Evolutionary conservation across 2,329 filamentous ascomycete species (phyloP), one percentile per base, ranked within the genome.

Genomic region (Aspergillus neoniger): DNA sequence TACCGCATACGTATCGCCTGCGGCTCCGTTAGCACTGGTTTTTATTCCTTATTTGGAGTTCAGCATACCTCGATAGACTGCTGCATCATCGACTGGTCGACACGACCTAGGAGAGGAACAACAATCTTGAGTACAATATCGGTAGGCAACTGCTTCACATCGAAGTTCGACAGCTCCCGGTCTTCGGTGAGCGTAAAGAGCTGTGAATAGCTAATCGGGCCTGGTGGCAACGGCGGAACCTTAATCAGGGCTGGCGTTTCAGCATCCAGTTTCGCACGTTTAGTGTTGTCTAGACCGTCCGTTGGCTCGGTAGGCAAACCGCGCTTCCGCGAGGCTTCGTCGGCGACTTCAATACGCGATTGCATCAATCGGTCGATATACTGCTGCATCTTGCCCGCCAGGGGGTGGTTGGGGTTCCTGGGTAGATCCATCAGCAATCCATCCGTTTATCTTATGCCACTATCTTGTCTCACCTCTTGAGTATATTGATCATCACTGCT

Each of bases 121-220:
- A 91, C 86, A 54, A 99, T 92, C 69, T 88, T 90, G 15, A 91
- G 85, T 3, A 96, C 86, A 59, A 96, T 78, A 21, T 91, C 85
- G 10, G 87, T 79, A 2, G 92, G 91, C 44, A 99, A 83, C 62
- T 88, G 85, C 52, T 91, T 88, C 38, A 94, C 92, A 73, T 97
- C 91, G 71, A 98, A 97, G 4, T 84, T 85, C 63, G 87, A 89
- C 21, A 96, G 81, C 7, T 86, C 89, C 52, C 85, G 81, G 71
- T 95, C 92, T 51, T 84, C 83, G 5, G 92, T 94, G 50, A 99
- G 82, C 0, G 92, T 96, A 73, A 92, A 99, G 3, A 99, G 81
- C 63, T 96, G 91, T 5, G 90, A 91, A 65, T 91, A 85, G 63
- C 86, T 94, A 66, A 92, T 87, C 36, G 89, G 88, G 0, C 92